These are phyloP conservation scores for Ephemerocybe angulata DNA, from an alignment of 768 basidiomycete genomes.

Conservation along the genomic window DNA sequence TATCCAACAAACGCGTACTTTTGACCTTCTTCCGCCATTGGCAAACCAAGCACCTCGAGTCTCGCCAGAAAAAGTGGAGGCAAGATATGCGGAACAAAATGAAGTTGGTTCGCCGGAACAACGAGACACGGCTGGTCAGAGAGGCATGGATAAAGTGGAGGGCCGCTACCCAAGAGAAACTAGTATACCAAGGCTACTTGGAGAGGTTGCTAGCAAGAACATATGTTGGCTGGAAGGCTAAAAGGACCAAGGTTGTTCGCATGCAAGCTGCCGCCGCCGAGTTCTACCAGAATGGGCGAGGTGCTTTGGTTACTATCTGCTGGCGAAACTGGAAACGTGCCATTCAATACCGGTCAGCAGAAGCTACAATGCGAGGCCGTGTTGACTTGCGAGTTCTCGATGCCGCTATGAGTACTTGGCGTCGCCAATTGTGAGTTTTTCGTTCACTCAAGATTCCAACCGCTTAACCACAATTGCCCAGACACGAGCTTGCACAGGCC, in stretches of 20 bases:
- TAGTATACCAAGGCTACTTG: conserved; percentile 50
- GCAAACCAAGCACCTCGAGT: conserved; percentile 52
- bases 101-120: conserved; percentile 54
- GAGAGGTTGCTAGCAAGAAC: conserved; percentile 40
- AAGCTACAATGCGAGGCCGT: conserved; percentile 41
- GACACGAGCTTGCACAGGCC: conserved; percentile 8
- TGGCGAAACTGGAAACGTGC: conserved; percentile 61
- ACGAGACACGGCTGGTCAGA: conserved; percentile 48
- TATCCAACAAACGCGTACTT: conserved; percentile 44
- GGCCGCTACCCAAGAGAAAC: conserved; percentile 47
- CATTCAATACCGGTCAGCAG: conserved; percentile 40
- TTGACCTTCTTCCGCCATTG: conserved; percentile 46
- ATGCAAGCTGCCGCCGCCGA: conserved; percentile 51
- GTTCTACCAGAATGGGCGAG: conserved; percentile 36
- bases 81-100: conserved; percentile 70
- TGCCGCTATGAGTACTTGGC: conserved; percentile 54
- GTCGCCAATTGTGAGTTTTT: conserved; percentile 45
- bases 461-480: neutral
- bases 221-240: conserved; percentile 53
- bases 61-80: conserved; percentile 57
- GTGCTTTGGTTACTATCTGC: conserved; percentile 32
- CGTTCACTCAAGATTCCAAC: neutral
- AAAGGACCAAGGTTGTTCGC: conserved; percentile 35
- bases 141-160: conserved; percentile 69
- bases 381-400: conserved; percentile 47